Base-by-base conservation (phyloP, 768 basidiomycete species). In the Suillus weaverae region DNA sequence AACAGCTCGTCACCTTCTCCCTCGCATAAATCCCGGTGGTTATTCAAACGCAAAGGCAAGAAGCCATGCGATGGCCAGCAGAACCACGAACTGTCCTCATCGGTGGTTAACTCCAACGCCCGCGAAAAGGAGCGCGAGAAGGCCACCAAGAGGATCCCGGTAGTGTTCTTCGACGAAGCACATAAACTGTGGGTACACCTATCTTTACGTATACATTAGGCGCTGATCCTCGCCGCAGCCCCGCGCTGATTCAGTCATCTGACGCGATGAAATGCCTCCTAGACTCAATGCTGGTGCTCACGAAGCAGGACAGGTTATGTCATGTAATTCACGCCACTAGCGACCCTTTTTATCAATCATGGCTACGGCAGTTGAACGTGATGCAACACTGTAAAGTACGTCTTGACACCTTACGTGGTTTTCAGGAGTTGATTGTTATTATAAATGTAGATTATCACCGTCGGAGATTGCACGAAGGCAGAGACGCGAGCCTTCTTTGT, bases 191-290 rank as follows among this genome's bases (percentile, higher is more conserved):
- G 73, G 41, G 87, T 67, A 62, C 62, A 16, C 9, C 57, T 22
- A 36, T 48, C 3, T 55, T 20, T 10, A 60, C 32, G 46, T 13
- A 35, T 50, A 7, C 22, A 22, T 7, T 36, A 43, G 60, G 60
- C 61, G 51, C 62, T 39, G 66, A 62, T 54, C n/a, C 50, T 33
- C 32, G 57, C 35, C 13, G 26, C 70, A 94, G 87, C 55, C 91
- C 91, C 0, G 83, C 87, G 6, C 80, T 94, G 50, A 90, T 94
- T 48, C 87, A 90, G 68, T 92, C 90, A 0, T 81, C 83, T 4
- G 91, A 91, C 36, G 85, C 91, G 4, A 92, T 95, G 90, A 94
- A 93, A 73, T 89, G 87, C 67, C 77, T 95, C 18, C 82, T 95
- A 39, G 93, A 94, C 70, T 90, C 91, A 14, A 91, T 93, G 85